phyloP scores from a whole-genome alignment of 805 yeast species.

The Kockiozyma suomiensis region DNA sequence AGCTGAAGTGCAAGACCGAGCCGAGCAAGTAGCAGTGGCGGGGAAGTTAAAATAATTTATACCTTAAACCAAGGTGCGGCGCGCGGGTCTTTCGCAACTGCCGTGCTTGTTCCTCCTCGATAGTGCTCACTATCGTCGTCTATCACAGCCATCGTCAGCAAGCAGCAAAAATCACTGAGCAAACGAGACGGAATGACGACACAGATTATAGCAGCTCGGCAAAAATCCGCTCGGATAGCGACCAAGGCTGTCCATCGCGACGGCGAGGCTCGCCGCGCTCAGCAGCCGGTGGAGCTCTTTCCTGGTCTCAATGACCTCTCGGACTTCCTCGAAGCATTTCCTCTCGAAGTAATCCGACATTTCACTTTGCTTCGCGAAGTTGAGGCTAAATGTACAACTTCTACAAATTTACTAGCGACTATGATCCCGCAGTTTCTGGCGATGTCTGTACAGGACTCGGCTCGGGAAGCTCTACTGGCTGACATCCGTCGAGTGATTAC shows the following conservation, averaged over 20 bases:
- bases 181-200: background rate
- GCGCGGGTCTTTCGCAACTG: background rate
- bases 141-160: background rate
- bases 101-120: background rate
- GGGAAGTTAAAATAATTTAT: background rate
- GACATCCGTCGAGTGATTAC: conserved; percentile 50
- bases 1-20: background rate
- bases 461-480: conserved; percentile 40
- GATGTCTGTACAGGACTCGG: conserved; percentile 31
- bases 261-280: background rate
- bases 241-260: conserved; percentile 17
- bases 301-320: conserved; percentile 91
- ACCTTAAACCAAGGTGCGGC: conserved; percentile 10
- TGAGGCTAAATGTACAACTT: conserved; percentile 85
- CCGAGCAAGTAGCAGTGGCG: background rate
- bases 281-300: conserved; percentile 47
- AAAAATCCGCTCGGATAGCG: conserved; percentile 28
- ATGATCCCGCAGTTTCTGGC: conserved; percentile 55
- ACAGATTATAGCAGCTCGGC: conserved; percentile 13
- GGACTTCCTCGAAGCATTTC: conserved; percentile 90
- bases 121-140: background rate
- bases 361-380: conserved; percentile 88
- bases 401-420: conserved; percentile 66
- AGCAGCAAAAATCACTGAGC: background rate
- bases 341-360: conserved; percentile 77